A percentile compares a stretch with the other conserved stretches of the same genome.
phyloP scores from a whole-genome alignment of 345 rosid species.

The Raphanus raphanistrum region DNA sequence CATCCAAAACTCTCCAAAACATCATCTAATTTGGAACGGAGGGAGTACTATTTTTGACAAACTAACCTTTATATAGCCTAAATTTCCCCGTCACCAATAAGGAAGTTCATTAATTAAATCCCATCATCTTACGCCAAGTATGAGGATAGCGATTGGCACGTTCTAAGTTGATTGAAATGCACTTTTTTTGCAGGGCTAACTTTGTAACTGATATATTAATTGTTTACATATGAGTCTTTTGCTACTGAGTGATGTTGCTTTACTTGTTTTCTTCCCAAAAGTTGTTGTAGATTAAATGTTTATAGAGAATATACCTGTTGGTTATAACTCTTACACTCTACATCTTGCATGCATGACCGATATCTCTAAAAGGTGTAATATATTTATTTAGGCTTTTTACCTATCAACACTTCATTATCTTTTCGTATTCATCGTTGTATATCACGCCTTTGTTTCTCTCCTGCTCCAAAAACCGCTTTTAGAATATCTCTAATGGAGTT shows the following conservation, averaged over 20 bases:
- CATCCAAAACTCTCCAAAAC: too few species aligned
- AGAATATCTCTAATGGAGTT: too few species aligned
- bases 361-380: constrained; percentile 12
- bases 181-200: constrained; percentile 20
- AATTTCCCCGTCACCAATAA: constrained; percentile 4
- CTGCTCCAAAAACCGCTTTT: not conserved
- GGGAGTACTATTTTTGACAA: not conserved
- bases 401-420: not conserved
- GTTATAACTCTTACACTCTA: constrained; percentile 24
- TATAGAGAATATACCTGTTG: constrained; percentile 11
- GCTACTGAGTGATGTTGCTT: constrained; percentile 16
- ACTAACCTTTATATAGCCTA: not conserved
- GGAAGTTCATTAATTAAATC: constrained; percentile 4
- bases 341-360: constrained; percentile 37
- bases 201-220: constrained; percentile 2
- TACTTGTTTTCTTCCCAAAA: too few species aligned
- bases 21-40: too few species aligned
- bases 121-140: constrained; percentile 33
- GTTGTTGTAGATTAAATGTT: constrained; percentile 7
- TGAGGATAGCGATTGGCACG: constrained; percentile 26
- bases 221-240: constrained; percentile 1
- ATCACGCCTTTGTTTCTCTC: constrained; percentile 12
- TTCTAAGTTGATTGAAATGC: constrained; percentile 33
- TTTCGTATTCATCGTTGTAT: constrained; percentile 13
- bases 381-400: not conserved